phyloP scores from a whole-genome alignment of 176 grass and related monocot species.

The Avena sativa region DNA sequence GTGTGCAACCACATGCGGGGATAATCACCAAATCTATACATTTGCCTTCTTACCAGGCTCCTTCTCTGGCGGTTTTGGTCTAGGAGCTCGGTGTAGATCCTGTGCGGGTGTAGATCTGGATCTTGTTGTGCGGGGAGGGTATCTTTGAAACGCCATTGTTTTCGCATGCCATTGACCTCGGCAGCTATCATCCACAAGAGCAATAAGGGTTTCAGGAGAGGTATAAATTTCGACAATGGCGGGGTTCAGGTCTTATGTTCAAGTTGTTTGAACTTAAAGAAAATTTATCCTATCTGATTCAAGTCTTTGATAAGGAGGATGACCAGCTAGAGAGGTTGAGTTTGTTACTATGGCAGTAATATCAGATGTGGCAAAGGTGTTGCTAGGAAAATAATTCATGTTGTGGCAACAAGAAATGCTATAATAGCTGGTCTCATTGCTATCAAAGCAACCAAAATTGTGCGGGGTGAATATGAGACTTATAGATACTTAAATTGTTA shows the following conservation, averaged over 20 bases:
- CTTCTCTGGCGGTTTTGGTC: too few species aligned
- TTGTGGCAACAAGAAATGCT: constrained; percentile 90
- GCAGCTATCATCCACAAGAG: too few species aligned
- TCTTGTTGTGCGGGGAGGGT: too few species aligned
- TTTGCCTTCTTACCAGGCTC: too few species aligned
- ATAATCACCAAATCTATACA: too few species aligned
- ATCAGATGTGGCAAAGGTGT: constrained; percentile 87
- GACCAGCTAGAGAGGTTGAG: constrained; percentile 83
- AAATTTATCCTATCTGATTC: background rate
- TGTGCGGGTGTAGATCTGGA: too few species aligned
- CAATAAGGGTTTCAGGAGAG: too few species aligned
- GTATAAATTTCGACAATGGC: too few species aligned
- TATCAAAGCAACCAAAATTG: constrained; percentile 90
- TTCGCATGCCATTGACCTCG: too few species aligned
- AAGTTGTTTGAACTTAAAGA: background rate
- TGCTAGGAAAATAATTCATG: constrained; percentile 95
- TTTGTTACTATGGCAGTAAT: constrained; percentile 92
- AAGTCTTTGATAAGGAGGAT: constrained; percentile 80
- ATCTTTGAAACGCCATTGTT: too few species aligned
- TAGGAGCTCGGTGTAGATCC: too few species aligned
- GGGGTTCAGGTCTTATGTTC: background rate
- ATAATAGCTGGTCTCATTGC: constrained; percentile 94
- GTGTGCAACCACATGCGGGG: too few species aligned
- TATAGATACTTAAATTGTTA: constrained; percentile 59
- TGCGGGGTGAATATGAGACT: constrained; percentile 66